Evolutionary conservation across 2,329 filamentous ascomycete species (phyloP), one percentile per base, ranked within the genome.

Genomic region (Fusarium sp.): DNA sequence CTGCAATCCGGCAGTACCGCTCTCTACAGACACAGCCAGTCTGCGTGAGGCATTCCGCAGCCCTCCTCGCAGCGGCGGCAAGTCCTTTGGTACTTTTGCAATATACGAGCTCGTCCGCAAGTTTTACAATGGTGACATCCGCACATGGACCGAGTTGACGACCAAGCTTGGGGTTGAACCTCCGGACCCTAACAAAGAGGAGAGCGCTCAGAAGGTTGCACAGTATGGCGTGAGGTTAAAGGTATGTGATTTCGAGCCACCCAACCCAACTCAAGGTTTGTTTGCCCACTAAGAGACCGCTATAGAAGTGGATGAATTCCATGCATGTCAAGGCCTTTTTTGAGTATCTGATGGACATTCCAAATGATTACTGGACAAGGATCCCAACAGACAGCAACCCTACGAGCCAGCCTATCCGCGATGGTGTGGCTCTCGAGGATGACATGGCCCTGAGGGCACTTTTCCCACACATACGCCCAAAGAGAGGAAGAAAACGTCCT

Each of bases 311-410:
- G 94, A 96, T 97, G 92, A 93, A 93, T 76, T 94, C 94, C 7
- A 95, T 97, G 91, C 94, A 97, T 76, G 89, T 97, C 51, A 93
- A 97, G 82, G 92, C 93, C 13, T 97, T 97, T 77, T 97, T 97
- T 74, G 93, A 97, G 76, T 97, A 93, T 76, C 87, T 96, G 20
- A 84, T 95, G 65, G 88, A 89, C 47, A 93, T 93, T 67, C 82
- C 87, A 25, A 93, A 96, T 77, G 80, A 87, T 1, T 97, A 97
- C 78, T 97, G 91, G 82, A 89, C 87, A 17, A 87, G 93, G 35
- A 85, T 97, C 23, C 94, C 94, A 1, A 81, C 84, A 8, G 84
- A 86, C 15, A 82, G 86, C 29, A 86, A 89, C 53, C 87, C 90
- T 4, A 83, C 90, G 35, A 85, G 86, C 25, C 84, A 89, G 37